A percentile compares a stretch with the other conserved stretches of the same genome.
Evolutionary conservation across 2,329 filamentous ascomycete genomes (phyloP).

Genomic region (Knufia fluminis): DNA sequence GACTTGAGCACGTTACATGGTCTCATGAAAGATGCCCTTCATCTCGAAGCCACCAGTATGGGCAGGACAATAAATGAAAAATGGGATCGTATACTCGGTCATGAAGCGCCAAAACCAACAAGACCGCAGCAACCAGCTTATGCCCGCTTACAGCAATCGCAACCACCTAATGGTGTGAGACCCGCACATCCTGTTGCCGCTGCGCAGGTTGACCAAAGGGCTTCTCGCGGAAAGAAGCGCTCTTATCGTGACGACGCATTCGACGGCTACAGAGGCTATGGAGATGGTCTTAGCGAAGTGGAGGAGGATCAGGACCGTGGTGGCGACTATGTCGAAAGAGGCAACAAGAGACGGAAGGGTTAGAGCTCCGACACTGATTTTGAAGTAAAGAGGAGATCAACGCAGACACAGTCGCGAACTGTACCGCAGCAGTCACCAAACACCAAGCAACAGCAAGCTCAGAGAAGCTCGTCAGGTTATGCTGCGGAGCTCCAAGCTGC

Average conservation of each 20-base stretch:
- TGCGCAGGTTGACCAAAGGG: constrained; percentile 28
- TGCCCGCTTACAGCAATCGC: constrained; percentile 23
- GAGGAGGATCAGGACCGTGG: constrained; percentile 32
- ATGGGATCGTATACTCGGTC: constrained; percentile 41
- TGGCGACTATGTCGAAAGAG: constrained; percentile 20
- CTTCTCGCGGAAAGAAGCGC: constrained; percentile 40
- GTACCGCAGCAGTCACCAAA: background rate
- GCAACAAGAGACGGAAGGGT: constrained; percentile 13
- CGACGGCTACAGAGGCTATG: constrained; percentile 43
- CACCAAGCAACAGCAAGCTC: no score
- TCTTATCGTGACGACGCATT: constrained; percentile 44
- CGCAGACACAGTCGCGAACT: no score
- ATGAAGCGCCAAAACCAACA: constrained; percentile 35
- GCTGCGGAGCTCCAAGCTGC: background rate
- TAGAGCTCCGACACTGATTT: background rate
- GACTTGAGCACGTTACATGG: constrained; percentile 33
- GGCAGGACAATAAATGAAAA: constrained; percentile 34
- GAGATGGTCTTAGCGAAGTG: constrained; percentile 29
- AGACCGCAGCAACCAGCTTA: constrained; percentile 22
- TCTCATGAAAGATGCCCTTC: constrained; percentile 37
- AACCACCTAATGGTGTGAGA: constrained; percentile 20
- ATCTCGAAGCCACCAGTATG: constrained; percentile 38
- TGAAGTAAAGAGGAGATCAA: background rate
- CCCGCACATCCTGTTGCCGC: constrained; percentile 20
- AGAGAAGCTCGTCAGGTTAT: background rate